A percentile compares a stretch with the other conserved stretches of the same genome.
These are phyloP conservation scores for Carex cristatella DNA, from an alignment of 176 grass and related monocot species.

Conservation along the genomic window DNA sequence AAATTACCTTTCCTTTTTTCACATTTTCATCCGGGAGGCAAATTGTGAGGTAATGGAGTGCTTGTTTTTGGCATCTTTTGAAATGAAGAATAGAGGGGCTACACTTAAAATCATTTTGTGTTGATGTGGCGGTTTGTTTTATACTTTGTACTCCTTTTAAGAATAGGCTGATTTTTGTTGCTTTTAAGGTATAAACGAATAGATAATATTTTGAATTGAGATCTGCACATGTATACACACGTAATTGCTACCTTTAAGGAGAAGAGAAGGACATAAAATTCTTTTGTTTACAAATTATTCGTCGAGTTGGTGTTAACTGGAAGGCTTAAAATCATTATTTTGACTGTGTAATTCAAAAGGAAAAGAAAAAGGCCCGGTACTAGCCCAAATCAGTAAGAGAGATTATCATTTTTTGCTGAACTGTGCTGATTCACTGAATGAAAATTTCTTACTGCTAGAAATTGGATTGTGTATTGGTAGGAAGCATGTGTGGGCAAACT, in stretches of 20 bases:
- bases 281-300: not conserved
- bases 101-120: not conserved
- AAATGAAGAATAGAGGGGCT: not conserved
- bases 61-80: not conserved
- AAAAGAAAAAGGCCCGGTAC: not conserved
- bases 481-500: slow-evolving; percentile 93
- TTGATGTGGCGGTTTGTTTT: not conserved
- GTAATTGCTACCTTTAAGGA: not conserved
- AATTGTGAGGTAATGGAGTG: not conserved
- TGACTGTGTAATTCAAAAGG: not conserved
- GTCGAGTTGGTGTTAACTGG: not conserved
- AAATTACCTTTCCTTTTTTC: not conserved
- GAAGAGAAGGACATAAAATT: not conserved
- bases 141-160: not conserved
- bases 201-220: not conserved
- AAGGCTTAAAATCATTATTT: slow-evolving; percentile 2
- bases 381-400: not conserved
- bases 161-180: not conserved
- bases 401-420: not conserved
- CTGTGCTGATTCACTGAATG: not conserved
- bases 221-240: not conserved
- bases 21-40: not conserved
- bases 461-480: not conserved
- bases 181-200: not conserved
- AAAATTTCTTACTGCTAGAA: not conserved